Evolutionary conservation across 176 grass and related monocot species (phyloP).

Genomic region (Tuctoria greenei): DNA sequence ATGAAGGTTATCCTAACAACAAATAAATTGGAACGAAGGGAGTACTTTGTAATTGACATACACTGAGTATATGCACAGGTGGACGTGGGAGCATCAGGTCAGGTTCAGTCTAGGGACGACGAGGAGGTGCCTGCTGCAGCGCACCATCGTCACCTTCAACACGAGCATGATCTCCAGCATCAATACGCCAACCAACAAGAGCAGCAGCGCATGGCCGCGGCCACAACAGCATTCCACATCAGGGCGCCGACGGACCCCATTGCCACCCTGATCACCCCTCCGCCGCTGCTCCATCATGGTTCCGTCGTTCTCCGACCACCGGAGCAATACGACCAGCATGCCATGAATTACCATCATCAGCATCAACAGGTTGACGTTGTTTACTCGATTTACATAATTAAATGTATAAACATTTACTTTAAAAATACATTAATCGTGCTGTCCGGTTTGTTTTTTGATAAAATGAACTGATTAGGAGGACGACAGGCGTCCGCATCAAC

Average conservation of each 20-base stretch:
- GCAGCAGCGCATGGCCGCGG: constrained; percentile 18
- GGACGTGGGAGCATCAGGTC: constrained; percentile 39
- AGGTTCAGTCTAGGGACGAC: constrained; percentile 24
- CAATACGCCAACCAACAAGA: constrained; percentile 44
- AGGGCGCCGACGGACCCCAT: constrained; percentile 42
- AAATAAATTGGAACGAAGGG: no score
- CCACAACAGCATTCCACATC: constrained; percentile 42
- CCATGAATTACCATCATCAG: constrained; percentile 19
- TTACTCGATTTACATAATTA: neutral
- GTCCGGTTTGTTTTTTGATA: constrained; percentile 7
- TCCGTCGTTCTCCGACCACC: constrained; percentile 33
- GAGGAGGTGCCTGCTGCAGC: constrained; percentile 15
- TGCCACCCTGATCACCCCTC: constrained; percentile 45
- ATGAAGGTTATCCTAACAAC: no score
- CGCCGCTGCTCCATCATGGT: constrained; percentile 37
- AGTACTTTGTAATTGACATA: constrained; percentile 8
- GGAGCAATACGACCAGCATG: constrained; percentile 46
- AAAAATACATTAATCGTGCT: neutral
- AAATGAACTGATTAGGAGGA: constrained; percentile 37
- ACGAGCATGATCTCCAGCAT: constrained; percentile 39
- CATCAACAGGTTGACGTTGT: neutral
- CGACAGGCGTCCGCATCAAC: constrained; percentile 36
- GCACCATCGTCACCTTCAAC: constrained; percentile 33
- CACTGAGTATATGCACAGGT: constrained; percentile 24
- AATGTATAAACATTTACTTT: no score